These are phyloP conservation scores for Myriosclerotinia duriaeana DNA, from an alignment of 2,329 filamentous ascomycete genomes.

Conservation along the genomic window DNA sequence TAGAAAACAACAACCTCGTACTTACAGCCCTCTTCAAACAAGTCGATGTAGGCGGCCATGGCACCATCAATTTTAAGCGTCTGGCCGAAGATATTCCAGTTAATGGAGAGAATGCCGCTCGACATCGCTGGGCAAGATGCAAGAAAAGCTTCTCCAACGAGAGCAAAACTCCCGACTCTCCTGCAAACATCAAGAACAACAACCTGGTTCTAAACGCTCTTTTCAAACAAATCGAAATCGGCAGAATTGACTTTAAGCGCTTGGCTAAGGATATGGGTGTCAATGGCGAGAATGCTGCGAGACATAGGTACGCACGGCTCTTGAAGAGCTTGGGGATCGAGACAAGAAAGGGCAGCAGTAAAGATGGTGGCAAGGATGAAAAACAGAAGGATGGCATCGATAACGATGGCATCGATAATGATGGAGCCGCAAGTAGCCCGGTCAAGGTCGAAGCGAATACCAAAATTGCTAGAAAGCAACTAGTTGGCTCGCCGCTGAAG, in stretches of 20 bases:
- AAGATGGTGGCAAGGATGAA: not conserved
- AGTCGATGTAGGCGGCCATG: not conserved
- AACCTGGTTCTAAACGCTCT: not conserved
- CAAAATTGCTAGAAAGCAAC: not conserved
- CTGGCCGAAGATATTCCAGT: slow-evolving; percentile 1
- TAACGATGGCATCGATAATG: not conserved
- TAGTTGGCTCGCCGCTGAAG: not conserved
- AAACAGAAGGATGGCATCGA: not conserved
- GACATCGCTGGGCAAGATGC: not conserved
- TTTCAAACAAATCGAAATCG: not conserved
- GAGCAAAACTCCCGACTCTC: too few species aligned
- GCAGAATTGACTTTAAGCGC: not conserved
- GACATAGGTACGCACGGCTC: not conserved
- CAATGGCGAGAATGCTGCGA: not conserved
- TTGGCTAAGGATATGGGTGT: slow-evolving; percentile 1
- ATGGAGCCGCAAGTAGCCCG: not conserved
- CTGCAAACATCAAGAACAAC: not conserved
- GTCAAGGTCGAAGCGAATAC: not conserved
- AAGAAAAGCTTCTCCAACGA: not conserved
- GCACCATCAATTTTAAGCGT: not conserved
- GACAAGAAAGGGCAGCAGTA: not conserved
- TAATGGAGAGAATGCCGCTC: slow-evolving; percentile 1
- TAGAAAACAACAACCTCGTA: slow-evolving; percentile 7
- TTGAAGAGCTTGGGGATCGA: not conserved
- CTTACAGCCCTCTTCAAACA: slow-evolving; percentile 11